A percentile compares a stretch with the other conserved stretches of the same genome.
Evolutionary conservation across 331 rosid species (phyloP).

Genomic region (Quercus phellos): DNA sequence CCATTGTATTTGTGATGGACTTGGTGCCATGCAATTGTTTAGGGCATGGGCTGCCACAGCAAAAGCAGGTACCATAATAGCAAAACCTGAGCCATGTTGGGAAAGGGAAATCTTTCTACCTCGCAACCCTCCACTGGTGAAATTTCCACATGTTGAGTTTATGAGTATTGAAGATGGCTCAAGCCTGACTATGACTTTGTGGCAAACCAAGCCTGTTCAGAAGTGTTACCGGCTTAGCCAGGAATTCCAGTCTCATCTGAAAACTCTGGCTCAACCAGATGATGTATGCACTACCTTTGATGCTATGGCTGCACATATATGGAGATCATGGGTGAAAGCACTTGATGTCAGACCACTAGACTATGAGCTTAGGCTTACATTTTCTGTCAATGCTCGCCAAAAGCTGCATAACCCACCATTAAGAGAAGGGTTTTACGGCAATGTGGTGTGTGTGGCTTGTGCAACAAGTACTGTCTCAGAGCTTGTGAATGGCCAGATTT

Average conservation of each 20-base stretch:
- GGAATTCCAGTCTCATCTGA: conserved; percentile 50
- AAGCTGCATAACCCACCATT: conserved; percentile 54
- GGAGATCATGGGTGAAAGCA: conserved; percentile 93
- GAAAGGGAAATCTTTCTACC: conserved; percentile 63
- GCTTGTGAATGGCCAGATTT: conserved; percentile 44
- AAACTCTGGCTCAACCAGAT: conserved; percentile 42
- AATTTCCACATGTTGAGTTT: conserved; percentile 71
- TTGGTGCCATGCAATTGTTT: conserved; percentile 91
- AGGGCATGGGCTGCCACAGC: conserved; percentile 82
- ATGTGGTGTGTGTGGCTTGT: conserved; percentile 71
- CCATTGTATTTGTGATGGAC: conserved; percentile 84
- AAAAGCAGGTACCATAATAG: conserved; percentile 40
- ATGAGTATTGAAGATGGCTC: conserved; percentile 79
- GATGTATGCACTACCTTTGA: conserved; percentile 69
- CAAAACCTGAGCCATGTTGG: conserved; percentile 65
- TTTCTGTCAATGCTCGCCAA: conserved; percentile 64
- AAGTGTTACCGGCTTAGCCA: conserved; percentile 64
- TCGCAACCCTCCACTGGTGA: conserved; percentile 50
- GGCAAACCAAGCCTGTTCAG: conserved; percentile 62
- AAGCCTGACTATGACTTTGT: conserved; percentile 48
- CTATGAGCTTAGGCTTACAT: conserved; percentile 63
- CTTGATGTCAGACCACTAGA: conserved; percentile 67
- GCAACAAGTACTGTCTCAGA: conserved; percentile 50
- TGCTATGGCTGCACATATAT: conserved; percentile 77
- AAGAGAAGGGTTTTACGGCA: conserved; percentile 78